phyloP scores from a whole-genome alignment of 1,139 yeast genomes.

The Nakaseomyces sp. region DNA sequence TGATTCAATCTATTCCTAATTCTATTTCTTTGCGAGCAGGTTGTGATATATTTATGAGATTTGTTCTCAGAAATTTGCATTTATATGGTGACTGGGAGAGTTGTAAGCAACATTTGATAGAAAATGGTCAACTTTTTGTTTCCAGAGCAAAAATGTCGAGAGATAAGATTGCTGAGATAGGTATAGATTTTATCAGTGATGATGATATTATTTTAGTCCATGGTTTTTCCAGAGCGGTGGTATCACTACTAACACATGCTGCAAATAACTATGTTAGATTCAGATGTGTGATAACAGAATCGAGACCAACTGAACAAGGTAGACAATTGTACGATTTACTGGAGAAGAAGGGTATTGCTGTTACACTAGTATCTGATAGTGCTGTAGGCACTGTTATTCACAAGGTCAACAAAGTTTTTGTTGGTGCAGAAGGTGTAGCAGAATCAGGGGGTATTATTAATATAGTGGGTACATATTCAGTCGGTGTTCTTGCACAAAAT shows the following conservation, averaged over 20 bases:
- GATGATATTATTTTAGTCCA: slow-evolving; percentile 88
- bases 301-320: slow-evolving; percentile 82
- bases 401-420: slow-evolving; percentile 83
- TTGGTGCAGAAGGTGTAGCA: slow-evolving; percentile 98
- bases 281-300: slow-evolving; percentile 86
- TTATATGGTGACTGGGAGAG: slow-evolving; percentile 92
- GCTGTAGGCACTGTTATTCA: slow-evolving; percentile 92
- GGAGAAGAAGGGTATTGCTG: slow-evolving; percentile 78
- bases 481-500: slow-evolving; percentile 85
- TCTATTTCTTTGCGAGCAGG: slow-evolving; percentile 94
- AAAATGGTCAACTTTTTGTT: slow-evolving; percentile 86
- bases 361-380: slow-evolving; percentile 79
- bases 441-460: slow-evolving; percentile 98
- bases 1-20: slow-evolving; percentile 75
- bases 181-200: slow-evolving; percentile 82
- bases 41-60: slow-evolving; percentile 91
- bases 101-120: slow-evolving; percentile 81
- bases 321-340: slow-evolving; percentile 61
- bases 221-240: slow-evolving; percentile 86
- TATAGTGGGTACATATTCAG: slow-evolving; percentile 90
- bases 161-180: slow-evolving; percentile 78
- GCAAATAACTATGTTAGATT: slow-evolving; percentile 69
- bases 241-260: slow-evolving; percentile 65
- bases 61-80: slow-evolving; percentile 82
- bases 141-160: slow-evolving; percentile 88